Evolutionary conservation across 306 rosid genomes (phyloP), one percentile per base, ranked within the genome.

Genomic region (Sindora glabra): DNA sequence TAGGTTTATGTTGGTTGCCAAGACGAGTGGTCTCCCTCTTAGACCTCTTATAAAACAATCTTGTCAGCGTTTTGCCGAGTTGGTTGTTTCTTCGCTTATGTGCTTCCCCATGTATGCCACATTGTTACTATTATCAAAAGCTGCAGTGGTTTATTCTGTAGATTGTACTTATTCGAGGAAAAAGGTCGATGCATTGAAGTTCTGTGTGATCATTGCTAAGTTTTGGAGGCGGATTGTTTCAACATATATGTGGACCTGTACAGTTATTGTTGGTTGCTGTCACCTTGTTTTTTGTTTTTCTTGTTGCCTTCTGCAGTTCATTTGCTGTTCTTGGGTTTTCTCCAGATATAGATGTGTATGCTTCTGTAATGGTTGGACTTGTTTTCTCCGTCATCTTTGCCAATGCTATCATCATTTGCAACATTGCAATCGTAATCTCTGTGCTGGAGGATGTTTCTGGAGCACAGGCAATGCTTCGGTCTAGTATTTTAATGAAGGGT

Each of bases 381-480:
- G 64, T 74, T 60, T 94, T 89, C 85, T 85, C 92, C 1, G 81
- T 86, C 16, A 33, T 84, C 44, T 94, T 89, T 70, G 99, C 99
- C 48, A 86, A 94, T 53, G 94, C 87, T 21, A 78, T 94, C 15
- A 79, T 94, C 47, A 75, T 89, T 68, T 80, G 97, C 59, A 72
- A 83, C 79, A 79, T 89, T 25, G 89, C 90, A 0, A 59, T 86
- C 71, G 99, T 94, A 54, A 86, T 89, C 60, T 74, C 90, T 42
- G 94, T 86, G 15, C 68, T 89, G 77, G 97, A 94, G 81, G 94
- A 94, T 71, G 85, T 86, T 70, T 84, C 97, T 0, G 99, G 99
- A 3, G 92, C 96, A 1, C 94, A 79, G 81, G 95, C 99, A 15
- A 60, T 94, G 84, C 64, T 94, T 48, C 78, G 81, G 55, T 83